phyloP scores from a whole-genome alignment of 148 eudicot species.

The Rhododendron simsii region DNA sequence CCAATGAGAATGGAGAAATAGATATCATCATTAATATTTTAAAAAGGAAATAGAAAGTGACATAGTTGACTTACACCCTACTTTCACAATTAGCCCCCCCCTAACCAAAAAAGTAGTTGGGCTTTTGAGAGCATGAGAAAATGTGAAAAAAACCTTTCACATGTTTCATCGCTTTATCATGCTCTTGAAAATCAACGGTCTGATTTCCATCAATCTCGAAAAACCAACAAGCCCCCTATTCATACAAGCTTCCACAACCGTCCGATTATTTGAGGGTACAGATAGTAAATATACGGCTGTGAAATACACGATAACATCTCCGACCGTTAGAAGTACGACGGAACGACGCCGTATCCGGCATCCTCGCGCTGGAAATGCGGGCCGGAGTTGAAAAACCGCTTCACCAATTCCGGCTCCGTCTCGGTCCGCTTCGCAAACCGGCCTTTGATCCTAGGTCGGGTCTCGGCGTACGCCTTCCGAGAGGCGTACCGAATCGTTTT shows the following conservation, averaged over 20 bases:
- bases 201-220: not conserved
- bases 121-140: conserved; percentile 16
- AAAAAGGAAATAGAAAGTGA: not conserved
- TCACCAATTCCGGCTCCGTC: not conserved
- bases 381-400: conserved; percentile 22
- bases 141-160: conserved; percentile 8
- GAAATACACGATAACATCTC: not conserved
- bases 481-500: conserved; percentile 94
- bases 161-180: not conserved
- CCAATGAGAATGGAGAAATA: conserved; percentile 36
- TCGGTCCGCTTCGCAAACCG: conserved; percentile 78
- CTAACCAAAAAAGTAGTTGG: conserved; percentile 9
- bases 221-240: too few relatives aligned
- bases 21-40: conserved; percentile 17
- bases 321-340: conserved; percentile 25
- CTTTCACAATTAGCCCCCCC: conserved; percentile 10
- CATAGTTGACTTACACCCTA: conserved; percentile 9
- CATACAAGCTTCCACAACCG: not conserved
- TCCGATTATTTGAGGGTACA: not conserved
- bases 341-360: conserved; percentile 52
- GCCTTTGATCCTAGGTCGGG: conserved; percentile 84
- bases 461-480: conserved; percentile 88
- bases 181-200: conserved; percentile 7
- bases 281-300: not conserved
- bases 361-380: conserved; percentile 22